Evolutionary conservation across 1,139 yeast species (phyloP), one percentile per base, ranked within the genome.

Genomic region (Zygotorulaspora mrakii): DNA sequence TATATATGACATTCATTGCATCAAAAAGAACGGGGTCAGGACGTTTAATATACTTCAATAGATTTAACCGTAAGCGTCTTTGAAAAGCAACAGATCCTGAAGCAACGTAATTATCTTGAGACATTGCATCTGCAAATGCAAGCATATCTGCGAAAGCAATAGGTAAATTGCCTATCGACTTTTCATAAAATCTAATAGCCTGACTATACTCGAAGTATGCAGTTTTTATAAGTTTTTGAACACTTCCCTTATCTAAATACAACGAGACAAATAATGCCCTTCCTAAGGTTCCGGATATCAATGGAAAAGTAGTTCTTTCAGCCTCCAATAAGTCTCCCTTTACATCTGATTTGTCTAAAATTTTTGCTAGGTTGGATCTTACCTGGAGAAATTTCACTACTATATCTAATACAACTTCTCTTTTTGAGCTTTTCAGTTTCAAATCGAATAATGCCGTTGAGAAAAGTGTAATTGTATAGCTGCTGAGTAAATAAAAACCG

Each of bases 61-160:
- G 68, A 46, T 67, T 73, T 47, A 73, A 71, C 51, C 77, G 67
- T 42, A 84, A 66, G 44, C 79, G 73, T 56, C 84, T 83, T 56
- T 85, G 91, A 23, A 82, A 70, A 0, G 94, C 88, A 12, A 83
- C 84, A 21, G 81, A 74, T 12, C 94, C 91, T 1, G 89, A 80
- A 37, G 82, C 78, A 2, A 80, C 76, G 22, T 73, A 67, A 24
- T 68, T 74, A 46, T 82, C 88, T n/a, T 74, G 64, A 7, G 78
- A 64, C 40, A 82, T 68, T 7, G 67, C 61, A 28, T 61, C 55
- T 40, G 77, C 75, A 5, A 85, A 71, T 3, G 70, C 75, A 0
- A 68, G 43, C 46, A 75, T 74, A 20, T 66, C 60, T 4, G 56
- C 53, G 34, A 44, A 44, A 43, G 55, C 33, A 26, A 41, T 34